These are phyloP conservation scores for Coemansia sp. DNA, from an alignment of 192 early-diverging fungal genomes.

Conservation along the genomic window DNA sequence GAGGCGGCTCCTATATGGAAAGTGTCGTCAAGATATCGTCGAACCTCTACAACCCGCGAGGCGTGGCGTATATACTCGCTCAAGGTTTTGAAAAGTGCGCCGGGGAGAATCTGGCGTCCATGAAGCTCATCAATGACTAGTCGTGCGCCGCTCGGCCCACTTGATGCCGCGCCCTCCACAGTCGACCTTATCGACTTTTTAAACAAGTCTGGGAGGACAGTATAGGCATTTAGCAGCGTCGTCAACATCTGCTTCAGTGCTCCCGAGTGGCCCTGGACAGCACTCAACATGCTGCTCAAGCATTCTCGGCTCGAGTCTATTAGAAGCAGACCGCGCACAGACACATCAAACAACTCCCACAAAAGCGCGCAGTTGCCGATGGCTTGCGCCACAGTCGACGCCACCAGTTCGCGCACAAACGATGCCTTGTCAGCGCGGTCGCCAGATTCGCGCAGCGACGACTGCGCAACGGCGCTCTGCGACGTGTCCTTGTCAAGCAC, in stretches of 20 bases:
- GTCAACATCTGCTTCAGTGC: constrained; percentile 11
- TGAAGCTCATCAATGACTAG: constrained; percentile 29
- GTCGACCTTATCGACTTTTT: constrained; percentile 32
- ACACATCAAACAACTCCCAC: constrained; percentile 39
- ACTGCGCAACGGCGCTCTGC: constrained; percentile 13
- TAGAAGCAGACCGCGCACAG: constrained; percentile 42
- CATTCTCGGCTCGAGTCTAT: constrained; percentile 23
- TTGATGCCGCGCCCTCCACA: constrained; percentile 14
- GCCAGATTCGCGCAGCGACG: constrained; percentile 10
- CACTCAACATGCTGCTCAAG: constrained; percentile 7
- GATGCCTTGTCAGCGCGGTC: background rate
- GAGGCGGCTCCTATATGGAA: constrained; percentile 24
- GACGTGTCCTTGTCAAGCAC: constrained; percentile 36
- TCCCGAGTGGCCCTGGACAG: background rate
- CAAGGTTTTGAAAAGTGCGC: constrained; percentile 38
- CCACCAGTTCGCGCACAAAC: constrained; percentile 27
- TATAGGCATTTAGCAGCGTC: constrained; percentile 17
- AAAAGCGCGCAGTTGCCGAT: constrained; percentile 33
- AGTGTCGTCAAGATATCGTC: constrained; percentile 21
- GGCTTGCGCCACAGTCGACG: constrained; percentile 12
- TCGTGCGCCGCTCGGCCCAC: background rate
- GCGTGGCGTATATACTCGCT: constrained; percentile 2
- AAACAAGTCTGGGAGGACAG: constrained; percentile 40
- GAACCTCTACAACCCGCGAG: constrained; percentile 5
- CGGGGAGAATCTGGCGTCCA: constrained; percentile 27